Evolutionary conservation across 306 rosid genomes (phyloP).

Genomic region (Prunus fruticosa): DNA sequence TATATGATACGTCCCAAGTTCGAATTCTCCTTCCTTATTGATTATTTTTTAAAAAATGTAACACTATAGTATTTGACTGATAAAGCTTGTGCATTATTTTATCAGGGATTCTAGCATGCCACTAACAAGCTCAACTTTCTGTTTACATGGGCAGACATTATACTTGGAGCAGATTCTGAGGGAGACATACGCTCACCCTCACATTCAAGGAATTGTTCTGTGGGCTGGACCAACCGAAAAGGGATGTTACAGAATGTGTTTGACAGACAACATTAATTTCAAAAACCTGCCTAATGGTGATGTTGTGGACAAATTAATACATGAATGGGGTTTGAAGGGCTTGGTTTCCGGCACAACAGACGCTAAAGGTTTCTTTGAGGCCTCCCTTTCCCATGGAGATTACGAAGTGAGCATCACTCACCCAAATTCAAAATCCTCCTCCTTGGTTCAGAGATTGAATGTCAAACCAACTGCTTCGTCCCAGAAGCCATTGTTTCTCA

Average conservation of each 20-base stretch:
- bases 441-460: constrained; percentile 14
- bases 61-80: no score
- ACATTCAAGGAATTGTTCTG: constrained; percentile 51
- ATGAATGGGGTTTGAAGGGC: constrained; percentile 44
- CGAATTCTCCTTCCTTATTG: no score
- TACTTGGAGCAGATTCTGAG: constrained; percentile 57
- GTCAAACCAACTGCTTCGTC: constrained; percentile 5
- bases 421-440: constrained; percentile 15
- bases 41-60: no score
- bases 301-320: constrained; percentile 61
- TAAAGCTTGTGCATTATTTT: no score
- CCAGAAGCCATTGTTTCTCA: constrained; percentile 10
- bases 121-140: not conserved
- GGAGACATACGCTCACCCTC: constrained; percentile 65
- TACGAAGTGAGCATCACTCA: constrained; percentile 30
- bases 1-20: no score
- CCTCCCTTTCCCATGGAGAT: constrained; percentile 46
- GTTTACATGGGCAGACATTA: constrained; percentile 28
- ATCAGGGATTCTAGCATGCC: not conserved
- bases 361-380: constrained; percentile 32
- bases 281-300: constrained; percentile 60
- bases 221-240: constrained; percentile 54
- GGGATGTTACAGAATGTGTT: constrained; percentile 55
- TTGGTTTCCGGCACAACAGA: constrained; percentile 24
- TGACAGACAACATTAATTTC: constrained; percentile 55